Base-by-base conservation (phyloP, 768 basidiomycete genomes). In the Mycena polygramma region DNA sequence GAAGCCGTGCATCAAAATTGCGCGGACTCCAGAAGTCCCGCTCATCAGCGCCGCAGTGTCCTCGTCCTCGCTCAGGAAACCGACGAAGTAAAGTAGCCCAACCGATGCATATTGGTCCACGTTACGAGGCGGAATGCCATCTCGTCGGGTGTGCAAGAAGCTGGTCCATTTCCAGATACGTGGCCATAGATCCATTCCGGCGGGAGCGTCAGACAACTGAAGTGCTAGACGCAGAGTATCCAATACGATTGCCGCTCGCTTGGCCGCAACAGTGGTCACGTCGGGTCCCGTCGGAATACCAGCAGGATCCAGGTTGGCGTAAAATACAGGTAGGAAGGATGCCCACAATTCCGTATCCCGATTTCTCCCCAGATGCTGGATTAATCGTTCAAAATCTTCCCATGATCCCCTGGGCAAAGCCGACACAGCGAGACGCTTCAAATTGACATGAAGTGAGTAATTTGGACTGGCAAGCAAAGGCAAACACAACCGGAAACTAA, bases 251-350 rank as follows among this genome's bases (percentile, higher is more conserved):
- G 15, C 9, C 15, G 48, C 48, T 8, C 11, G 11, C 9, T 2
- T 14, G n/a, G 22, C 48, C 48, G 48, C 13, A 2, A 24, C 9
- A 14, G 48, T 22, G 9, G 7, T 22, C 15, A 49, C 30, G 30
- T 41, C 41, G 22, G 22, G 11, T 49, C 22, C 48, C n/a, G 22
- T 49, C 41, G 48, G 48, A 24, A 49, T 49, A 8, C 13, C 48
- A n/a, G n/a, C 48, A 49, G 48, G 48, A 17, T 49, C 48, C n/a
- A 49, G 48, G 48, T 24, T 49, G 41, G 48, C 48, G 48, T 49
- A 49, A 46, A 14, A 46, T 14, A 46, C 17, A 20, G 45, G 45
- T 2, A 46, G 45, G 19, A 14, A 46, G 41, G 10, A 41, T 10
- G 41, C 15, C 41, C 41, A 41, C 15, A 15, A 2, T 41, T 41